These are phyloP conservation scores for Ophiorrhiza pumila DNA, from an alignment of 257 asterid species.

Conservation along the genomic window DNA sequence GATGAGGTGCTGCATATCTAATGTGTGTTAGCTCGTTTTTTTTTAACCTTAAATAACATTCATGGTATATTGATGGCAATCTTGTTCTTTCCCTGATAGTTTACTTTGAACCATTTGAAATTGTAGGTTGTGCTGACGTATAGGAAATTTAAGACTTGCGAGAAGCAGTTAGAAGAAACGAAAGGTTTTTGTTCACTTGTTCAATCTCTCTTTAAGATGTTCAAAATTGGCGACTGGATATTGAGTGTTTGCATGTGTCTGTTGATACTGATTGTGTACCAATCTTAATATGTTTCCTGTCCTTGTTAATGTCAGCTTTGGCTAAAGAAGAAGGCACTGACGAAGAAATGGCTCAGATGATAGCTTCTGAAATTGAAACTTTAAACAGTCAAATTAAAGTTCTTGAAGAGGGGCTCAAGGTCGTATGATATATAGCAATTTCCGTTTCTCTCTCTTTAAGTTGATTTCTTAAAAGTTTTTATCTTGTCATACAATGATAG, in stretches of 20 bases:
- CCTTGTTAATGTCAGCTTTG: slow-evolving; percentile 47
- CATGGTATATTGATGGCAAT: slow-evolving; percentile 5
- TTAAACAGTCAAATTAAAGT: slow-evolving; percentile 55
- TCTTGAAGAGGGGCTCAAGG: slow-evolving; percentile 82
- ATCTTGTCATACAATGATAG: slow-evolving; percentile 30
- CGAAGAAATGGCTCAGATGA: slow-evolving; percentile 92
- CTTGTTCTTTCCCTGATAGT: neutral
- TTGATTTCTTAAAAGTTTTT: slow-evolving; percentile 8
- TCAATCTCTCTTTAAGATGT: slow-evolving; percentile 12
- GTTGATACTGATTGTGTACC: neutral
- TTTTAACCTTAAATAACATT: neutral
- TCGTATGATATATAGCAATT: slow-evolving; percentile 15
- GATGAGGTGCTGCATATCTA: slow-evolving; percentile 60
- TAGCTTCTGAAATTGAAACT: slow-evolving; percentile 72
- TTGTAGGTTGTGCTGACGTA: slow-evolving; percentile 73
- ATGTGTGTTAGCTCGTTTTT: slow-evolving; percentile 5
- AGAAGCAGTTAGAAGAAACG: slow-evolving; percentile 83
- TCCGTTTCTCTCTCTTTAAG: neutral
- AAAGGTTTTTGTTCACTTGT: slow-evolving; percentile 51
- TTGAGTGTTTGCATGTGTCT: neutral
- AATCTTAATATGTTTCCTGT: slow-evolving; percentile 10
- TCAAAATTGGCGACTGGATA: neutral
- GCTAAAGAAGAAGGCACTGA: slow-evolving; percentile 74
- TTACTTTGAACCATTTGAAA: slow-evolving; percentile 21
- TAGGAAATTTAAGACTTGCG: slow-evolving; percentile 72